Evolutionary conservation across 805 yeast species (phyloP).

Genomic region (Saturnispora halmiae): DNA sequence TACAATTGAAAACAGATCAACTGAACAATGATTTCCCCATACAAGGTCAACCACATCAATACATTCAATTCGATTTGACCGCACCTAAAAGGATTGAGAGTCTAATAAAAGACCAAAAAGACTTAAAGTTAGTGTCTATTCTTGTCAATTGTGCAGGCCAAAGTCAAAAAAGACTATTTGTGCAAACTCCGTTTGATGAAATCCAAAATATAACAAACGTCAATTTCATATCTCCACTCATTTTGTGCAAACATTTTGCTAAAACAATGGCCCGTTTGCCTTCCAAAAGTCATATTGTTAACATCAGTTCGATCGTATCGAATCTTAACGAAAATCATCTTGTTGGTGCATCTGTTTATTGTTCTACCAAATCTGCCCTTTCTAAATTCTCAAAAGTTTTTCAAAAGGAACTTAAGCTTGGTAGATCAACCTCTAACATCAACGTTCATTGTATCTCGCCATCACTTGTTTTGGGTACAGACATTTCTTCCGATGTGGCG

Average conservation of each 20-base stretch:
- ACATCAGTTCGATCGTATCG: constrained; percentile 59
- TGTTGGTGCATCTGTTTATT: constrained; percentile 53
- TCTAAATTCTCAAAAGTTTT: constrained; percentile 50
- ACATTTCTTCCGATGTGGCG: constrained; percentile 41
- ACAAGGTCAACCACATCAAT: constrained; percentile 23
- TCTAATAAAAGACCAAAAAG: constrained; percentile 13
- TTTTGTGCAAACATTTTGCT: constrained; percentile 44
- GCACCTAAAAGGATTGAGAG: background rate
- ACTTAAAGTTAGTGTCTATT: constrained; percentile 32
- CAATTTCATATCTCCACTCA: constrained; percentile 55
- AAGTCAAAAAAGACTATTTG: constrained; percentile 46
- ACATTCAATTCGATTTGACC: constrained; percentile 29
- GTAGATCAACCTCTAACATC: constrained; percentile 34
- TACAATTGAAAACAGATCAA: constrained; percentile 24
- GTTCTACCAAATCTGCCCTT: constrained; percentile 65
- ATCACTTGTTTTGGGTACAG: constrained; percentile 58
- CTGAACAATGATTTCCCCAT: constrained; percentile 17
- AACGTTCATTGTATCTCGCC: constrained; percentile 62
- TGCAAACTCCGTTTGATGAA: constrained; percentile 32
- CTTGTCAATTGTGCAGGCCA: constrained; percentile 62
- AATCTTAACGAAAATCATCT: constrained; percentile 17
- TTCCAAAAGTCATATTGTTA: constrained; percentile 38
- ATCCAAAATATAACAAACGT: constrained; percentile 40
- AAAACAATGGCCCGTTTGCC: constrained; percentile 38
- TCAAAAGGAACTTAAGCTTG: constrained; percentile 42